These are phyloP conservation scores for Didymella keratinophila DNA, from an alignment of 2,329 filamentous ascomycete genomes.

Conservation along the genomic window DNA sequence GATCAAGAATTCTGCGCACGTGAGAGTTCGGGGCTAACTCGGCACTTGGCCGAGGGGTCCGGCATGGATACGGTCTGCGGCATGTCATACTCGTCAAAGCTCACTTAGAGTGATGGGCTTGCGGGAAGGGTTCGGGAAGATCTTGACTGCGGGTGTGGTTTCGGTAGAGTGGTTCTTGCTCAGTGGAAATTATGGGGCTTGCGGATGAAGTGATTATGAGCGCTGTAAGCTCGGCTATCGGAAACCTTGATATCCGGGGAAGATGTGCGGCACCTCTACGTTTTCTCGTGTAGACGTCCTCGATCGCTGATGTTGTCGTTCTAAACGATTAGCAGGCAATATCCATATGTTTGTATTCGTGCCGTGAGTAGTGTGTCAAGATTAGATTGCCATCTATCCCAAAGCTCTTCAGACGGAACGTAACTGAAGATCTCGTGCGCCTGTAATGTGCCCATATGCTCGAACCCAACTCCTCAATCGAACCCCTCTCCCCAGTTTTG, in stretches of 20 bases:
- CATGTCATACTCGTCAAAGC: not conserved
- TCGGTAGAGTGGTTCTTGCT: not conserved
- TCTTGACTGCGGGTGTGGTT: not conserved
- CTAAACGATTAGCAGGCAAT: not conserved
- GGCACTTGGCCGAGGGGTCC: not conserved
- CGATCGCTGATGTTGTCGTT: not conserved
- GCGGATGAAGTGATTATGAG: not conserved
- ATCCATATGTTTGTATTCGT: not conserved
- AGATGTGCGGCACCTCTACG: not conserved
- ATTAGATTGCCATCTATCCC: constrained; percentile 13
- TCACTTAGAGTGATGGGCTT: not conserved
- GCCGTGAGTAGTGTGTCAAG: not conserved
- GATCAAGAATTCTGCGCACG: too few species aligned
- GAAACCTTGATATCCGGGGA: not conserved
- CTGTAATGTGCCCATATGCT: constrained; percentile 1
- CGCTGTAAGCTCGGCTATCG: not conserved
- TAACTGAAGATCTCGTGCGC: constrained; percentile 1
- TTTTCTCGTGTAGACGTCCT: too few species aligned
- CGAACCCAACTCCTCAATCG: not conserved
- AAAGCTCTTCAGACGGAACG: constrained; percentile 1
- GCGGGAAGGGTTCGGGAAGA: not conserved
- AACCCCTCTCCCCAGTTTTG: not conserved
- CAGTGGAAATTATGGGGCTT: not conserved
- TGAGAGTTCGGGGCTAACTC: not conserved
- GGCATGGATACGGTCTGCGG: not conserved